Percentiles rank a stretch among this genome's conserved stretches.
Conservation (phyloP, 495 filamentous ascomycete genomes). For the Xylaria venustula region DNA sequence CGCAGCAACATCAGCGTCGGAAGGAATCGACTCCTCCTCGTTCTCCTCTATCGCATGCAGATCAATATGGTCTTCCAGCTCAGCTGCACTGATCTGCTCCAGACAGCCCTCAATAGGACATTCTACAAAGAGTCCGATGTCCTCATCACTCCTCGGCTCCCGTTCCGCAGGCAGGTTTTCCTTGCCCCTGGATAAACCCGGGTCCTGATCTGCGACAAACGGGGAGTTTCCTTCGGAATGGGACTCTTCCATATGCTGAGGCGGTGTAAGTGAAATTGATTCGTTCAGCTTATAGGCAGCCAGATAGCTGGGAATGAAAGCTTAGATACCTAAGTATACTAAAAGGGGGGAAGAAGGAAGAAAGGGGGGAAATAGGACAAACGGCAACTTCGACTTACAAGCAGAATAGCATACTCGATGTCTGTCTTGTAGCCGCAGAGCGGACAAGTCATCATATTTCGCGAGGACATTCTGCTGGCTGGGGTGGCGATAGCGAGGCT, state of each 20-base stretch:
- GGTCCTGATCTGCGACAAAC: conserved; percentile 45
- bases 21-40: conserved; percentile 24
- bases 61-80: conserved; percentile 72
- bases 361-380: too few relatives aligned
- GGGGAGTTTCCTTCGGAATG: conserved; percentile 55
- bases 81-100: conserved; percentile 58
- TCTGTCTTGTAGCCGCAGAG: conserved; percentile 43
- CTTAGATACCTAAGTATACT: background rate
- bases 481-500: background rate
- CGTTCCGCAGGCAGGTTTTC: background rate
- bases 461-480: background rate
- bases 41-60: conserved; percentile 64
- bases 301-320: background rate
- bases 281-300: background rate
- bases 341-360: too few relatives aligned
- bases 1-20: conserved; percentile 7
- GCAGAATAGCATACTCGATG: conserved; percentile 39
- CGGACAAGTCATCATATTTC: conserved; percentile 35
- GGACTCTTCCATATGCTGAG: conserved; percentile 55
- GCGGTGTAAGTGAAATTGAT: background rate
- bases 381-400: conserved; percentile 29
- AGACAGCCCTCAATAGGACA: conserved; percentile 74
- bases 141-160: conserved; percentile 25
- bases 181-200: background rate
- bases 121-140: conserved; percentile 53